These are phyloP conservation scores for Fraxinus cuspidata DNA, from an alignment of 257 asterid species.

Conservation along the genomic window DNA sequence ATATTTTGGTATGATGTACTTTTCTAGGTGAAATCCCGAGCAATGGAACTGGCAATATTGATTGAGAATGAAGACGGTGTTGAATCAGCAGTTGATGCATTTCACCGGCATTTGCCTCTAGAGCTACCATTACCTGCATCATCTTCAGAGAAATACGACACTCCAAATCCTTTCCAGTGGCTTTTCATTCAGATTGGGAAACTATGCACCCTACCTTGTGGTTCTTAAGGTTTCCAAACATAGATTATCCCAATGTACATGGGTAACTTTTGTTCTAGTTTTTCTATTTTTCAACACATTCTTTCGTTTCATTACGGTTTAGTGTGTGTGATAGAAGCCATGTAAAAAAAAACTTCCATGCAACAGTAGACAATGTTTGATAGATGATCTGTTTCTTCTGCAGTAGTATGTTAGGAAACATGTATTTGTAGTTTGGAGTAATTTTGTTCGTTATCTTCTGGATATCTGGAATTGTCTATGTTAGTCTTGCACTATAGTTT, in stretches of 20 bases:
- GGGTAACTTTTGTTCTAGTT: slow-evolving; percentile 27
- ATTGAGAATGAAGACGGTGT: slow-evolving; percentile 87
- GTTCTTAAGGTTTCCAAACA: slow-evolving; percentile 25
- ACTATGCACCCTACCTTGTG: slow-evolving; percentile 67
- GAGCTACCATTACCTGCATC: slow-evolving; percentile 59
- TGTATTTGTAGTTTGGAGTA: no score
- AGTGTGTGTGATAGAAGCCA: neutral
- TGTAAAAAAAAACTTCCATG: neutral
- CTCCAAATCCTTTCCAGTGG: slow-evolving; percentile 77
- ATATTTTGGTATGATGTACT: neutral
- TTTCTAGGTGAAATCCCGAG: slow-evolving; percentile 77
- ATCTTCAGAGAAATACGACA: slow-evolving; percentile 43
- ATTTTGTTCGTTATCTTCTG: no score
- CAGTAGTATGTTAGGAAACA: no score
- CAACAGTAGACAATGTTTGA: neutral
- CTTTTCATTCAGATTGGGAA: slow-evolving; percentile 73
- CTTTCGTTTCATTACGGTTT: neutral
- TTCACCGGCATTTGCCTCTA: slow-evolving; percentile 83
- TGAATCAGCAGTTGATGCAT: slow-evolving; percentile 85
- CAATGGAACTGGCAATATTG: slow-evolving; percentile 60
- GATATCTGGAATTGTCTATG: no score
- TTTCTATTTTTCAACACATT: slow-evolving; percentile 19
- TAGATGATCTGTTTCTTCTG: neutral
- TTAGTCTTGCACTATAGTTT: no score
- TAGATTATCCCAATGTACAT: slow-evolving; percentile 26